Evolutionary conservation across 2,329 filamentous ascomycete species (phyloP), one percentile per base, ranked within the genome.

Genomic region (Lachnellula cervina): DNA sequence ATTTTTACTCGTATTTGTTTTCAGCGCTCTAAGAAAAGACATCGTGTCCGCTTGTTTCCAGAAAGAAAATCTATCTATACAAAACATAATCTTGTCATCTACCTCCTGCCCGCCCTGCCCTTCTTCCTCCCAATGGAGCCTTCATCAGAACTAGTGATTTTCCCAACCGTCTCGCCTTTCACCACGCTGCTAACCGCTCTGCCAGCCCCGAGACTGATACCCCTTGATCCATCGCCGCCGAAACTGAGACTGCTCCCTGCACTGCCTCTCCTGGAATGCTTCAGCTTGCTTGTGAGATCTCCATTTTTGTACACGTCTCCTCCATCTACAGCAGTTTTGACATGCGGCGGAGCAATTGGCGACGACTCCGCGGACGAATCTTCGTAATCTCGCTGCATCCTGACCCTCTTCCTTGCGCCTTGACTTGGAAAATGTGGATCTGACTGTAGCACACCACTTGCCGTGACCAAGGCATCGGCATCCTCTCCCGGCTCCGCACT

Each of bases 221-320:
- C 66, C 49, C 50, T 61, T 9, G 46, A 28, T 2, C 62, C 61
- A 11, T 51, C 56, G 13, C 52, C 59, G 4, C 60, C 61, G 52
- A 68, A 66, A 56, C 56, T 67, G 14, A 68, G 52, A 42, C 60
- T 60, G 50, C 65, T 67, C 0, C 64, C 64, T 21, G 63, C 61
- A 60, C 63, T 67, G 13, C 54, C 58, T 49, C 56, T 66, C 52
- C 59, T 60, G 51, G 38, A 55, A 16, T 50, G 11, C 17, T 52
- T 52, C 13, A 49, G 23, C 38, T 56, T 58, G 19, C 52, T 56
- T 2, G 37, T 49, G 4, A 55, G 13, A 14, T 19, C 38, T 5
- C 28, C 23, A 8, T 37, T 40, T 14, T 19, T 57, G 5, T 53
- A 49, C 3, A 42, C 46, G 61, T 53, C 57, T 55, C 59, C 46